Evolutionary conservation across 306 rosid genomes (phyloP).

Genomic region (Malus sieversii): DNA sequence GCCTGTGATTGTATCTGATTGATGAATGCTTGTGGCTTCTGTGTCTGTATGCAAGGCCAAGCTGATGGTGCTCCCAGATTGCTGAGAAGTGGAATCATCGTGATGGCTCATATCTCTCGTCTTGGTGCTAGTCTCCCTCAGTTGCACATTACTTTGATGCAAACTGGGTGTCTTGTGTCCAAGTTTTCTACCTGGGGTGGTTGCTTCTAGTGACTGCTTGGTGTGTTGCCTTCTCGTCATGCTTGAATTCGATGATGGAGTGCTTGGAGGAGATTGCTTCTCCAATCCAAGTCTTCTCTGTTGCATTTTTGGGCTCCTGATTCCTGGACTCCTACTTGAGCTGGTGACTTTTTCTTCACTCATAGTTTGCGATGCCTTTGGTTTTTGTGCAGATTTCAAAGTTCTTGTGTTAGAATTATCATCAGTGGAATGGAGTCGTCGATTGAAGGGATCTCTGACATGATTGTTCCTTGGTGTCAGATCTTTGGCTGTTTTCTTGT

Average conservation of each 20-base stretch:
- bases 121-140: constrained; percentile 26
- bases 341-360: constrained; percentile 26
- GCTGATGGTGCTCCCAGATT: constrained; percentile 39
- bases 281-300: constrained; percentile 49
- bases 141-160: constrained; percentile 31
- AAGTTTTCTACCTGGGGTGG: constrained; percentile 33
- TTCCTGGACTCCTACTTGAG: constrained; percentile 27
- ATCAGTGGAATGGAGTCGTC: constrained; percentile 22
- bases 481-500: constrained; percentile 28
- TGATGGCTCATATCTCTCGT: constrained; percentile 29
- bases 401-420: constrained; percentile 27
- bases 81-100: constrained; percentile 38
- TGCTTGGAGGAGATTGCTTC: constrained; percentile 44
- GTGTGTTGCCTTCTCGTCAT: constrained; percentile 31
- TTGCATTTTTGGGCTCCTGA: constrained; percentile 51
- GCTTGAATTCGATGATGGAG: constrained; percentile 40
- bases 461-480: constrained; percentile 25
- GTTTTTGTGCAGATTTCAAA: constrained; percentile 32
- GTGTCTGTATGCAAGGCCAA: constrained; percentile 17
- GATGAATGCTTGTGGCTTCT: constrained; percentile 35
- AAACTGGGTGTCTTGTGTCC: constrained; percentile 35
- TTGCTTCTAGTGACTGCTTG: constrained; percentile 24
- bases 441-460: constrained; percentile 23
- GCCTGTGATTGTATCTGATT: constrained; percentile 20
- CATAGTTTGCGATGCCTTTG: constrained; percentile 22